These are phyloP conservation scores for Coniochaeta prunicola DNA, from an alignment of 2,329 filamentous ascomycete species.

Conservation along the genomic window DNA sequence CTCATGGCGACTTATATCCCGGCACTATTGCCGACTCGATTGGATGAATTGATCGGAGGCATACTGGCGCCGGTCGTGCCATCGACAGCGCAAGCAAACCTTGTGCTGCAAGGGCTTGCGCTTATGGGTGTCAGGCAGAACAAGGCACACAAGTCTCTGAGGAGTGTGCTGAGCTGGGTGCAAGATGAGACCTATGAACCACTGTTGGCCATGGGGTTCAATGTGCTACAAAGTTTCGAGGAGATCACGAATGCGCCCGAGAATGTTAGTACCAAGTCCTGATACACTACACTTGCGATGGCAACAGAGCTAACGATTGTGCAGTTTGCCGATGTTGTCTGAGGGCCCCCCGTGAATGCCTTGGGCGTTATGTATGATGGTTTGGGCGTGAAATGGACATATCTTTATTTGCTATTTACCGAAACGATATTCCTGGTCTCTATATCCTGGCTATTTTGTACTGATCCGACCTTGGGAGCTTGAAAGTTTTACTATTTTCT, in stretches of 20 bases:
- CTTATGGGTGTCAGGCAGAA: slow-evolving; percentile 77
- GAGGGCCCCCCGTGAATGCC: too few relatives aligned
- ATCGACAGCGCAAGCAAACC: slow-evolving; percentile 56
- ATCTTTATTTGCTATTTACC: background rate
- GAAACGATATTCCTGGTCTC: background rate
- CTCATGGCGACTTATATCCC: slow-evolving; percentile 64
- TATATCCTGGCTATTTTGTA: background rate
- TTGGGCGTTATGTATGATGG: background rate
- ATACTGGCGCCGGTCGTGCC: slow-evolving; percentile 76
- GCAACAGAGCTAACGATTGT: background rate
- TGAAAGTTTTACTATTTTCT: background rate
- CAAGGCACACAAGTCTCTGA: slow-evolving; percentile 67
- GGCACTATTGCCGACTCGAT: slow-evolving; percentile 43
- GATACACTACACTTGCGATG: background rate
- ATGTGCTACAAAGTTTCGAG: slow-evolving; percentile 71
- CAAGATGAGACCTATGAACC: slow-evolving; percentile 66
- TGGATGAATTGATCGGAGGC: slow-evolving; percentile 55
- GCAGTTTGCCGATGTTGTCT: slow-evolving; percentile 1
- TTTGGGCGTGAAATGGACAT: too few relatives aligned
- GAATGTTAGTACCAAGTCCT: slow-evolving; percentile 29
- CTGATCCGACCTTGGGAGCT: background rate
- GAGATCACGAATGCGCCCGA: slow-evolving; percentile 63
- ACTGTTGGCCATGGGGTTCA: slow-evolving; percentile 73
- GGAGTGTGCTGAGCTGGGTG: slow-evolving; percentile 75
- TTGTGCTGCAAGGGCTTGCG: slow-evolving; percentile 70